These are phyloP conservation scores for Alternaria dauci DNA, from an alignment of 2,329 filamentous ascomycete genomes.

Conservation along the genomic window DNA sequence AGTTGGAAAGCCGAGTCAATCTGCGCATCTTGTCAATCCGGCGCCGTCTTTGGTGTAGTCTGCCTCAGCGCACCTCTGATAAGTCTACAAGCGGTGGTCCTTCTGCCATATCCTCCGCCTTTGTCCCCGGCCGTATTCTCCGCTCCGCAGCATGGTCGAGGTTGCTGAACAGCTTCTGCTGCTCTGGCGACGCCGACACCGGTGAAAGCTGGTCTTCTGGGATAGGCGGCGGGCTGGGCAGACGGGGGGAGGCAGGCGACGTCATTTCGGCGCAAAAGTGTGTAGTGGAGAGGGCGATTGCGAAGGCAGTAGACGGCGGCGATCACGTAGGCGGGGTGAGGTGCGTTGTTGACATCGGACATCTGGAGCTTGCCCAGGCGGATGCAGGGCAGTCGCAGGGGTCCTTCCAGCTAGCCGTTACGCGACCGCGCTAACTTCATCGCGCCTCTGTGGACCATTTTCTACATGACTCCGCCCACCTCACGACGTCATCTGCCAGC, in stretches of 20 bases:
- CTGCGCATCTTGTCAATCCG: slow-evolving; percentile 57
- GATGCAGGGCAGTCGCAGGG: slow-evolving; percentile 31
- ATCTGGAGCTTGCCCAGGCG: slow-evolving; percentile 20
- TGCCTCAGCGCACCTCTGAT: slow-evolving; percentile 70
- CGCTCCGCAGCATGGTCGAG: slow-evolving; percentile 79
- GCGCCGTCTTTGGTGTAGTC: slow-evolving; percentile 1
- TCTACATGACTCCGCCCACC: slow-evolving; percentile 14
- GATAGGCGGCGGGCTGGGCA: slow-evolving; percentile 92
- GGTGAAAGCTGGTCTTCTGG: slow-evolving; percentile 95
- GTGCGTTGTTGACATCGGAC: slow-evolving; percentile 23
- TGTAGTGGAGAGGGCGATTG: not conserved
- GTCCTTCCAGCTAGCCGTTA: slow-evolving; percentile 2
- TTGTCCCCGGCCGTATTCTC: slow-evolving; percentile 91
- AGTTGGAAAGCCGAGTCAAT: slow-evolving; percentile 97
- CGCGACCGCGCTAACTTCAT: slow-evolving; percentile 13
- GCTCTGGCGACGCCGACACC: slow-evolving; percentile 66
- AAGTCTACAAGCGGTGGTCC: slow-evolving; percentile 89
- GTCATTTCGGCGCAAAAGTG: slow-evolving; percentile 26
- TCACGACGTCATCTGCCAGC: slow-evolving; percentile 16
- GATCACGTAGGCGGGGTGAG: slow-evolving; percentile 10
- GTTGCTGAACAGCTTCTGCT: slow-evolving; percentile 61
- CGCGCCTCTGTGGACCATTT: slow-evolving; percentile 6
- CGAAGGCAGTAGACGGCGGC: not conserved
- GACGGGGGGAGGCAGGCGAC: slow-evolving; percentile 73
- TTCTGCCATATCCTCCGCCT: slow-evolving; percentile 88